phyloP scores from a whole-genome alignment of 2,329 filamentous ascomycete genomes.

The Epichloe glyceriae region DNA sequence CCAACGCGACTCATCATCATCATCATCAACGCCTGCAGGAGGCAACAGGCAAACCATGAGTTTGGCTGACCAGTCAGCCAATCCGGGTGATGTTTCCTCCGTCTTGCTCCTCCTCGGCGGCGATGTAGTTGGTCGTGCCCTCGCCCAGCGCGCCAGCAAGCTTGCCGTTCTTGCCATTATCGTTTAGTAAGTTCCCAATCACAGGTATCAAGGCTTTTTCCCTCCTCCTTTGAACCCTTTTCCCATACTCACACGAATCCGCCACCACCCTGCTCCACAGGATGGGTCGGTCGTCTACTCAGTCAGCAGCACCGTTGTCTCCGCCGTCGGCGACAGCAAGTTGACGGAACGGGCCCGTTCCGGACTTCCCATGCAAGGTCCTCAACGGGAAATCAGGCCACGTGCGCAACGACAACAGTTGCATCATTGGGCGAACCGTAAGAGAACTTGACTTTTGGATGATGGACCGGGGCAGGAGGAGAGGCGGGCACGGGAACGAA shows the following conservation, averaged over 20 bases:
- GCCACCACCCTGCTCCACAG: conserved; percentile 4
- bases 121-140: conserved; percentile 19
- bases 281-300: conserved; percentile 18
- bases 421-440: conserved; percentile 29
- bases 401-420: conserved; percentile 24
- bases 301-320: conserved; percentile 8
- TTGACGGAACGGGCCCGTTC: conserved; percentile 15
- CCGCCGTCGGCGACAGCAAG: conserved; percentile 15
- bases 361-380: conserved; percentile 20
- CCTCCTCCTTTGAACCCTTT: too few species aligned
- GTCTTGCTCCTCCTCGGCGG: conserved; percentile 23
- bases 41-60: background rate
- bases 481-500: background rate
- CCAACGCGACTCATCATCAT: background rate
- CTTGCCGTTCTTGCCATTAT: conserved; percentile 20
- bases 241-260: background rate
- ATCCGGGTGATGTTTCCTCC: conserved; percentile 13
- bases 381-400: conserved; percentile 25
- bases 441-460: conserved; percentile 25
- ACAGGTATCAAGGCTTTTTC: too few species aligned
- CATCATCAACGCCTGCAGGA: background rate
- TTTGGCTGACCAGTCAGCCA: conserved; percentile 5
- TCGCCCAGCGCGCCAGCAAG: conserved; percentile 17
- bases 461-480: conserved; percentile 5
- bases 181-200: conserved; percentile 11